Evolutionary conservation across 2,329 filamentous ascomycete species (phyloP), one percentile per base, ranked within the genome.

Genomic region (Aspergillus ochraceus): DNA sequence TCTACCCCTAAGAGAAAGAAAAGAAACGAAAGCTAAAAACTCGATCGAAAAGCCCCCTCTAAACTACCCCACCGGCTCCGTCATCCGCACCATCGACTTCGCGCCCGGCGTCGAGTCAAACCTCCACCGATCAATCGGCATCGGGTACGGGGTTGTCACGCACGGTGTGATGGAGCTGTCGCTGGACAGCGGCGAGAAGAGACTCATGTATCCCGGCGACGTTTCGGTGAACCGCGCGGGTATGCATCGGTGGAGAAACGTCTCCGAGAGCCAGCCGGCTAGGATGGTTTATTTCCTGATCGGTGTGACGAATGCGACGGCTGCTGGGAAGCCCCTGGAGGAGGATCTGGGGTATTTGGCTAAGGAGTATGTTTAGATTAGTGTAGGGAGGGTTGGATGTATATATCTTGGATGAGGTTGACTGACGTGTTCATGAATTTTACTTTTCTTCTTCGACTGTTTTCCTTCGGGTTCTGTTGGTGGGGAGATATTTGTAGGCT

Each of bases 141-240:
- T 58, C 19, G 56, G 45, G 19, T 53, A 53, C 22, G 51, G 51
- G 11, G 45, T 54, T 9, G 50, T 54, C 6, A 42, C 47, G 1
- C 36, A 53, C 19, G 50, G 56, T 19, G 56, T 22, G 20, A 24
- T 58, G 49, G 39, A 58, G 29, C 6, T 58, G 26, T 22, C 45
- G 2, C 50, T 58, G 20, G 56, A 58, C 11, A 47, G 36, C 10
- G 56, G 56, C n/a, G 56, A 58, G 56, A 22, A 47, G 22, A 42
- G 51, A 12, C 19, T 58, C 26, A 49, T 54, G 56, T 30, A 53
- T 10, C 56, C 50, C 26, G 50, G 56, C 9, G 56, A 54, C n/a
- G 36, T 54, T 17, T 20, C 11, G 8, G 51, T 58, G n/a, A 26
- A 58, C 10, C 56, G 56, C 1, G 56, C 56, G 17, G 32, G 22